Conservation (phyloP, 345 rosid genomes). For the Populus deltoides region DNA sequence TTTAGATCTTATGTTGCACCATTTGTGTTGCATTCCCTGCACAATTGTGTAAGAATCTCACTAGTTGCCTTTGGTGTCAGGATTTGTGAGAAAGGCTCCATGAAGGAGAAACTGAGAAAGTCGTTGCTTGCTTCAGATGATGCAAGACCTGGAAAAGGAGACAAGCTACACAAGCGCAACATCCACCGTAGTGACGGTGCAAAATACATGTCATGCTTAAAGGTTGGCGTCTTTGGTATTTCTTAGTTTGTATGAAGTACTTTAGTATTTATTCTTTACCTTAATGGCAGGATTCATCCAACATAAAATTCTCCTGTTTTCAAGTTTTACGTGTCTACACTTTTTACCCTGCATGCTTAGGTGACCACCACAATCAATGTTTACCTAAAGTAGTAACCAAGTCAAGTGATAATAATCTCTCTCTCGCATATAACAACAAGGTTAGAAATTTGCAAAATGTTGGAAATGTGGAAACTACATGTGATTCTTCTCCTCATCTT, state of each 20-base stretch:
- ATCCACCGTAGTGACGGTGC: slow-evolving; percentile 64
- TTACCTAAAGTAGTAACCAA: not conserved
- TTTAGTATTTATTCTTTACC: not conserved
- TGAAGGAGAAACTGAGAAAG: slow-evolving; percentile 42
- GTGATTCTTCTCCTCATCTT: not conserved
- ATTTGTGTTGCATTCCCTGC: not conserved
- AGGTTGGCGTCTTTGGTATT: slow-evolving; percentile 50
- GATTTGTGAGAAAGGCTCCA: slow-evolving; percentile 33
- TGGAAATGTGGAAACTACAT: not conserved
- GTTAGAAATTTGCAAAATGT: not conserved
- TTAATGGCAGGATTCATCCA: slow-evolving; percentile 1
- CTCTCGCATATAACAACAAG: not conserved
- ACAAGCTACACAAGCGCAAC: slow-evolving; percentile 47
- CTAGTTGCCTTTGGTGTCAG: slow-evolving; percentile 37
- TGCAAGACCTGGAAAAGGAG: slow-evolving; percentile 44
- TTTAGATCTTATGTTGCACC: not conserved
- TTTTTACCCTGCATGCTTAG: not conserved
- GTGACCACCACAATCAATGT: not conserved
- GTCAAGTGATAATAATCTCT: not conserved
- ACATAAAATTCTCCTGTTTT: not conserved
- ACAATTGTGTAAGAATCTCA: slow-evolving; percentile 14
- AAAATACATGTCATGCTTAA: slow-evolving; percentile 85
- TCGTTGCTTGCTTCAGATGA: slow-evolving; percentile 37
- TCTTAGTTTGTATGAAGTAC: slow-evolving; percentile 5
- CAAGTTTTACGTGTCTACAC: not conserved